Conservation (phyloP, 2,329 filamentous ascomycete species). For the Cryphonectria carpinicola region DNA sequence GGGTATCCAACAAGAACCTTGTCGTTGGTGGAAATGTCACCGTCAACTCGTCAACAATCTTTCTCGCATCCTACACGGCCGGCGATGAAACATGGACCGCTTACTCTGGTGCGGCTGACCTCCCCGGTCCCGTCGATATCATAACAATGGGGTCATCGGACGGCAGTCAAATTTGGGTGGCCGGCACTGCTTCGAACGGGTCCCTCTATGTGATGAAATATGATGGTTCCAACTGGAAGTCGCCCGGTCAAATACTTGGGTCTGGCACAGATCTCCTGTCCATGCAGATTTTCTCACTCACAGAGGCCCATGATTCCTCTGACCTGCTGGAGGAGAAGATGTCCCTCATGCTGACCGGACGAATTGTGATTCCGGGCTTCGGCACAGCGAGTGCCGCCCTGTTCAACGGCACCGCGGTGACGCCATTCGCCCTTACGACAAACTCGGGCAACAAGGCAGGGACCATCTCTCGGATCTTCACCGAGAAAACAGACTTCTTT, state of each 20-base stretch:
- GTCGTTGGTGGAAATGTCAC: slow-evolving; percentile 78
- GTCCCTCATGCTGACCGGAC: slow-evolving; percentile 81
- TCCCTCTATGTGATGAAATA: slow-evolving; percentile 82
- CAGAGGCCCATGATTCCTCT: slow-evolving; percentile 66
- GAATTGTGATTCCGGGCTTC: slow-evolving; percentile 73
- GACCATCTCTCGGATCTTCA: slow-evolving; percentile 81
- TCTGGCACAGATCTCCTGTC: slow-evolving; percentile 72
- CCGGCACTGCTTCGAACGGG: slow-evolving; percentile 70
- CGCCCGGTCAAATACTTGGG: slow-evolving; percentile 66
- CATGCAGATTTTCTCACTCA: slow-evolving; percentile 79
- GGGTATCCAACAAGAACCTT: slow-evolving; percentile 73
- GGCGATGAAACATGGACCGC: slow-evolving; percentile 68
- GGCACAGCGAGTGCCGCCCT: slow-evolving; percentile 84
- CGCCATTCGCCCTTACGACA: slow-evolving; percentile 80
- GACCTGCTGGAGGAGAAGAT: slow-evolving; percentile 68
- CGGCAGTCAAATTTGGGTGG: slow-evolving; percentile 77
- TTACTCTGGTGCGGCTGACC: slow-evolving; percentile 62
- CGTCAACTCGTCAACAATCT: slow-evolving; percentile 66
- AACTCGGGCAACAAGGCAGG: slow-evolving; percentile 67
- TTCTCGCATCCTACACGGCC: slow-evolving; percentile 74
- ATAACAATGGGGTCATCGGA: slow-evolving; percentile 75
- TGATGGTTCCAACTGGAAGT: slow-evolving; percentile 72
- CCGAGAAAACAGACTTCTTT: slow-evolving; percentile 80
- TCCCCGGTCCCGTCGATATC: slow-evolving; percentile 81
- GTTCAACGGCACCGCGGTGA: slow-evolving; percentile 80